Evolutionary conservation across 768 basidiomycete species (phyloP).

Genomic region (Pseudohyphozyma bogoriensis): DNA sequence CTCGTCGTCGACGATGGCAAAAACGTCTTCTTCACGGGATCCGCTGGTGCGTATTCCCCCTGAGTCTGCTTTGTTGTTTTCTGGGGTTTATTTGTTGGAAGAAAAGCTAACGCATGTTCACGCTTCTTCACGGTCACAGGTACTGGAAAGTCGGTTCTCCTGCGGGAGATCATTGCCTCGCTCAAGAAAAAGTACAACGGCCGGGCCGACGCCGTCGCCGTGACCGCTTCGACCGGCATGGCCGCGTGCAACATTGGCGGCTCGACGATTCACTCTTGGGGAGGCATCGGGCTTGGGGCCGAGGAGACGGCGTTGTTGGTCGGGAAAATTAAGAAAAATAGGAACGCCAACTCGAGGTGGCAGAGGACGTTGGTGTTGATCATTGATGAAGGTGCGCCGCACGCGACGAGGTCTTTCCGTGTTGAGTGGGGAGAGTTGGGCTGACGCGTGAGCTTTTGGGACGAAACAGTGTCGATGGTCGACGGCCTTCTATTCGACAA

Average conservation of each 20-base stretch:
- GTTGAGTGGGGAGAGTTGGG: not conserved
- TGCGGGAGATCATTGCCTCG: constrained; percentile 76
- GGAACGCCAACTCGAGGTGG: constrained; percentile 74
- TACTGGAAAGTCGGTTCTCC: constrained; percentile 89
- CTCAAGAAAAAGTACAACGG: constrained; percentile 52
- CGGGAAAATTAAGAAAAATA: constrained; percentile 58
- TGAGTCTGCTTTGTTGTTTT: not conserved
- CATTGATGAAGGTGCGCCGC: constrained; percentile 66
- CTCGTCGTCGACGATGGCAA: constrained; percentile 57
- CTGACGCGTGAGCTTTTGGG: not conserved
- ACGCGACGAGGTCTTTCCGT: not conserved
- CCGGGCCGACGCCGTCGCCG: constrained; percentile 48
- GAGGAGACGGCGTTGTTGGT: constrained; percentile 56
- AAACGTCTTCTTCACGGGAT: constrained; percentile 91
- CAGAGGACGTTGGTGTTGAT: constrained; percentile 70
- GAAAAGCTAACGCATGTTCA: not conserved
- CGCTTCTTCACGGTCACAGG: constrained; percentile 45
- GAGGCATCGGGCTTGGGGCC: constrained; percentile 78
- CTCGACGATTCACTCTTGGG: constrained; percentile 86
- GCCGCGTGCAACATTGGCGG: constrained; percentile 98
- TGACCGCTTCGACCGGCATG: constrained; percentile 94
- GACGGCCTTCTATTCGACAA: constrained; percentile 76
- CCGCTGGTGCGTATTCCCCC: constrained; percentile 59
- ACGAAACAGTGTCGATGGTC: constrained; percentile 92
- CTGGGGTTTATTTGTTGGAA: no score